Base-by-base conservation (phyloP, 345 rosid genomes). In the Erucastrum elatum region DNA sequence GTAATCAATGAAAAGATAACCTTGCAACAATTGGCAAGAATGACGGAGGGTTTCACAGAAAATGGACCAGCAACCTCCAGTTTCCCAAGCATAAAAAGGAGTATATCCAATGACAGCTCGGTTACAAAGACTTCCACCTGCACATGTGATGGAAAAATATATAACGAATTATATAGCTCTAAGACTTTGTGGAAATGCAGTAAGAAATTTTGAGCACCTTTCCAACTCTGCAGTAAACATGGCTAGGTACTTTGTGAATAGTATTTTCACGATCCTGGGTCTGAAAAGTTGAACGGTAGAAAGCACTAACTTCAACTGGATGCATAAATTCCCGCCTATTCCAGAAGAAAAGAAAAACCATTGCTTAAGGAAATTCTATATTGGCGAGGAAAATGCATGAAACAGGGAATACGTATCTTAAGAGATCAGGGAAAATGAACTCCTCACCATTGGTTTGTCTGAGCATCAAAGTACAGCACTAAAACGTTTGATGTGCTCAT, bases 1-100 rank as follows among this genome's bases (percentile, higher is more conserved):
- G 44, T 49, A 39, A 68, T 62, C 56, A 59, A 53, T 63, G 71
- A 64, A 46, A 58, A 1, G 49, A 63, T 76, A 71, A 94, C 98
- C 98, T 90, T 92, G 92, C 97, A 90, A 75, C 87, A 86, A 75
- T 90, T 90, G 80, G 96, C 85, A 74, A 90, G 81, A 82, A 90
- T 87, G 70, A 41, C 71, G 62, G 94, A 77, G 79, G 86, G 89
- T 81, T 86, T 88, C 79, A 89, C 84, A 46, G 94, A 82, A 84
- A 87, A 92, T 17, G 98, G 98, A 80, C 98, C 98, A 72, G 97
- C 96, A 83, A 92, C 75, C 75, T 91, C 83, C 82, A 94, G 79
- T 81, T 89, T 83, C 72, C 97, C 98, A 67, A 89, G 64, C 59
- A 85, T 82, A 81, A 90, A 90, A 72, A 94, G 91, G 81, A 90